Base-by-base conservation (phyloP, 306 rosid genomes). In the Sindora glabra region DNA sequence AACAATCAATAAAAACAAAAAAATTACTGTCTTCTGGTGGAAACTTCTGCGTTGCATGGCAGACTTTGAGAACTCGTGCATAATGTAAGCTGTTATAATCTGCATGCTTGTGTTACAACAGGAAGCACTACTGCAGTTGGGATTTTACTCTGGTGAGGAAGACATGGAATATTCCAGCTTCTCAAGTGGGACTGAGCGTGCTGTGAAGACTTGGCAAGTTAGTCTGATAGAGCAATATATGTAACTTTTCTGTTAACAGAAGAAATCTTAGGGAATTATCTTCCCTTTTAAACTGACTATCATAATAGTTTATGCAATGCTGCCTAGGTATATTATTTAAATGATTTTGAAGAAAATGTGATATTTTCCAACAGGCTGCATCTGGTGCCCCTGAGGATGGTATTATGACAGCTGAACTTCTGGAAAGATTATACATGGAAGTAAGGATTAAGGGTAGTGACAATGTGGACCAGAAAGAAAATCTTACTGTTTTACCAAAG, bases 171-270 rank as follows among this genome's bases (percentile, higher is more conserved):
- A 44, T 62, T 83, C 94, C 4, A 81, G 85, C 78, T 92, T 92
- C 82, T 74, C 94, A 33, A 76, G 70, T 56, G 96, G 94, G 57
- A 89, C 99, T 4, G 96, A 92, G 51, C 90, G 89, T 45, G 99
- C 95, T 9, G 95, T 92, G 47, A 92, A 81, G 82, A 92, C 99
- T 48, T 92, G 99, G 96, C 99, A 92, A 69, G 99, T 89, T 78
- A 74, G 95, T 81, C 48, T 37, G 68, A 23, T 56, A 44, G 26
- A 51, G 39, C 57, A 15, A 16, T 18, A 32, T 48, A 15, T 74
- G 46, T 16, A 47, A 32, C 11, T 54, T 42, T 29, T 3, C 3
- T 36, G 14, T 26, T 29, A 57, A 26, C 45, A 38, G 21, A 32
- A 36, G 30, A 36, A 46, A 9, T 33, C 55, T 24, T 47, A 12